Base-by-base conservation (phyloP, 2,329 filamentous ascomycete species). In the Fusarium vanettenii region DNA sequence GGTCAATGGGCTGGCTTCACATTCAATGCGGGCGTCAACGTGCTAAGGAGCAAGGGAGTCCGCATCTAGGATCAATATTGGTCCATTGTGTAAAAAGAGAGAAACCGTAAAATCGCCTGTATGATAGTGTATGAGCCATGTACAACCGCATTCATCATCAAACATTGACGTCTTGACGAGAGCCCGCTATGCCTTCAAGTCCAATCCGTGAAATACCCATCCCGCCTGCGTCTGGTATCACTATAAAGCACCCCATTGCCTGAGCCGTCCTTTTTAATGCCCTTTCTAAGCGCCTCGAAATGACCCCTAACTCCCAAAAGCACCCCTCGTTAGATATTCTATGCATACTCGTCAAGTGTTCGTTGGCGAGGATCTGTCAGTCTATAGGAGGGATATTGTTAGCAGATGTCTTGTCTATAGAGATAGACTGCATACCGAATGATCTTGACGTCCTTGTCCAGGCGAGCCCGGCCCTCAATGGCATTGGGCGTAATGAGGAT, bases 401-500 rank as follows among this genome's bases (percentile, higher is more conserved):
- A 85, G 80, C 75, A 43, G 43, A 27, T 10, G 25, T 35, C 11
- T 41, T 8, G 20, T 25, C 11, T 31, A 33, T 41, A 31, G 22
- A 29, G 39, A 33, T 16, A 63, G 37, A 29, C 37, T 57, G 69
- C 87, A 74, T 84, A 92, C 91, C 92, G 91, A 82, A 94, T 93
- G 72, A 97, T 92, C 80, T 92, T 94, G 70, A 97, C 94, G 79
- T 97, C 94, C 66, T 87, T 87, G 71, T 90, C 89, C 39, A 90
- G 81, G 56, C 86, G 84, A 29, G 87, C 87, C 78, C 89, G 83
- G 76, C 88, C 86, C 82, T 91, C 86, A 80, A 97, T 95, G 56
- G 93, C 93, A 77, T 98, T 97, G 31, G 97, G 97, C 3, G 96
- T 98, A 81, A 99, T 99, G 65, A 99, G 90, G 74, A 99, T 95